Conservation (phyloP, 441 rosid genomes). For the Cnidoscolus chayamansa region DNA sequence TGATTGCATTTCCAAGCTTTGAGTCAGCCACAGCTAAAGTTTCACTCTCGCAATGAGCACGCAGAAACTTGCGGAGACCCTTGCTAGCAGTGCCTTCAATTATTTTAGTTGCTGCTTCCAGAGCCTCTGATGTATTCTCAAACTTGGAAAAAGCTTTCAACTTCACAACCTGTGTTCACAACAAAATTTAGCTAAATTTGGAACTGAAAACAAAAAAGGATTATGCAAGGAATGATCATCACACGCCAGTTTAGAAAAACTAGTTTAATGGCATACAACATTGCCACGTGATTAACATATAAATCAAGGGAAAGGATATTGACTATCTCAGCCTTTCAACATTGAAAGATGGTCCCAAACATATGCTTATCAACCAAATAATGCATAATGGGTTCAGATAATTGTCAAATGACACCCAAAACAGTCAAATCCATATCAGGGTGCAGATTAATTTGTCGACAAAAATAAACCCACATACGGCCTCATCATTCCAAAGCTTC, state of each 20-base stretch:
- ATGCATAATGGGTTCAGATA: no score
- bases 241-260: not conserved
- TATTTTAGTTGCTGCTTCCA: constrained; percentile 71
- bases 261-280: no score
- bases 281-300: not conserved
- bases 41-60: constrained; percentile 67
- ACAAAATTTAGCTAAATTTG: constrained; percentile 9
- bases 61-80: constrained; percentile 68
- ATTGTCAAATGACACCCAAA: not conserved
- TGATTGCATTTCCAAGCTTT: constrained; percentile 89
- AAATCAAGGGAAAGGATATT: not conserved
- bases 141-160: constrained; percentile 80
- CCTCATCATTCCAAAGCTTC: not conserved
- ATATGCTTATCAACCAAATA: no score
- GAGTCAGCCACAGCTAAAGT: constrained; percentile 76
- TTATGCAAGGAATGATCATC: not conserved
- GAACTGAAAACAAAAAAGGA: not conserved
- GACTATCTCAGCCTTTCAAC: no score
- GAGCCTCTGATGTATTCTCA: constrained; percentile 80
- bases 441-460: not conserved
- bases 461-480: no score
- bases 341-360: not conserved
- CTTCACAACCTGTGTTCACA: constrained; percentile 55
- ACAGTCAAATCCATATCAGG: not conserved
- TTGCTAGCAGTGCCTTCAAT: constrained; percentile 66